Evolutionary conservation across 768 basidiomycete genomes (phyloP).

Genomic region (Zangia roseola): DNA sequence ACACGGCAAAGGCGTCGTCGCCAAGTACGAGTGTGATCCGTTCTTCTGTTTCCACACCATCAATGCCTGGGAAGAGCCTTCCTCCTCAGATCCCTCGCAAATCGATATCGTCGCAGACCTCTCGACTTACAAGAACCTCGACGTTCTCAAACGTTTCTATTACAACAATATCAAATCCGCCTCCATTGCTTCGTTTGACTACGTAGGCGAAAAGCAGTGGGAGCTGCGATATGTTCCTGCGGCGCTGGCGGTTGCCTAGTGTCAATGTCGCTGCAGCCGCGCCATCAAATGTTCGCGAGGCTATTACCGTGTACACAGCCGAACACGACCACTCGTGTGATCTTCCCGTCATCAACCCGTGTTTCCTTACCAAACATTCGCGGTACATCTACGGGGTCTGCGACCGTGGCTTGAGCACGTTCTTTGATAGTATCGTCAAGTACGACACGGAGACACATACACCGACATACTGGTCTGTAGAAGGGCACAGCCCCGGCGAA

Average conservation of each 20-base stretch:
- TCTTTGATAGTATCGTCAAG: slow-evolving; percentile 37
- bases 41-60: slow-evolving; percentile 42
- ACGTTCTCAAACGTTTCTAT: slow-evolving; percentile 33
- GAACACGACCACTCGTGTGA: slow-evolving; percentile 32
- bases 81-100: slow-evolving; percentile 20
- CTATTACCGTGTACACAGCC: slow-evolving; percentile 20
- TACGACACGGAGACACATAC: slow-evolving; percentile 29
- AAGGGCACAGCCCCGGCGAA: slow-evolving; percentile 35
- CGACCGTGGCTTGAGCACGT: slow-evolving; percentile 29
- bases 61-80: slow-evolving; percentile 38
- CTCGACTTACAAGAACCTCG: slow-evolving; percentile 33
- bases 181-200: slow-evolving; percentile 25
- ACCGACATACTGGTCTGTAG: slow-evolving; percentile 26
- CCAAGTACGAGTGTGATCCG: slow-evolving; percentile 35
- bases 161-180: slow-evolving; percentile 29
- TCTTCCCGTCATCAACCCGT: slow-evolving; percentile 36
- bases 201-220: slow-evolving; percentile 19
- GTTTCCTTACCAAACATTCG: slow-evolving; percentile 30
- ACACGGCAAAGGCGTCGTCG: slow-evolving; percentile 34
- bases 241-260: slow-evolving; percentile 32
- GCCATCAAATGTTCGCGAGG: slow-evolving; percentile 16
- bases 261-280: slow-evolving; percentile 19
- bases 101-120: slow-evolving; percentile 37
- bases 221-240: slow-evolving; percentile 21
- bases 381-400: slow-evolving; percentile 34